Conservation (phyloP, 2,329 filamentous ascomycete genomes). For the Alternaria alternata region DNA sequence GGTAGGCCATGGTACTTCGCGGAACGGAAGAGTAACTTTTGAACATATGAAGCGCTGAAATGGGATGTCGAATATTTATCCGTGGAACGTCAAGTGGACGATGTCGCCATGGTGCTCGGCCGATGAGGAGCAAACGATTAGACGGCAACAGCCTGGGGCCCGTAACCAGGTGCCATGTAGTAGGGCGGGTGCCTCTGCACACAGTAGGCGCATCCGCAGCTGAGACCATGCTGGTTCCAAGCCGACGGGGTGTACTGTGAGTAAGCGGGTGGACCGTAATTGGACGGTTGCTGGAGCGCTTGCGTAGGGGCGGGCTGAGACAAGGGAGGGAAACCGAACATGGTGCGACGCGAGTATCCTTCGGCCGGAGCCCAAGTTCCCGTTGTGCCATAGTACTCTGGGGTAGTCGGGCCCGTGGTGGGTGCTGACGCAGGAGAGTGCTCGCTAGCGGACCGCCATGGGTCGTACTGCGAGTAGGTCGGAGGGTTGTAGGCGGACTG, state of each 20-base stretch:
- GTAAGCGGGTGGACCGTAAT: constrained; percentile 47
- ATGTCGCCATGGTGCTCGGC: constrained; percentile 4
- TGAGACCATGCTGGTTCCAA: constrained; percentile 50
- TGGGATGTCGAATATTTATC: constrained; percentile 38
- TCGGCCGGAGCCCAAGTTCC: constrained; percentile 58
- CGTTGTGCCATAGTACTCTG: constrained; percentile 60
- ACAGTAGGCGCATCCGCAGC: constrained; percentile 51
- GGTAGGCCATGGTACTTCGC: constrained; percentile 20
- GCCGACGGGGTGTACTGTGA: constrained; percentile 47
- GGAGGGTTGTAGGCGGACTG: constrained; percentile 49
- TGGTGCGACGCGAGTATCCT: constrained; percentile 53
- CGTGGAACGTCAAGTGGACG: constrained; percentile 19
- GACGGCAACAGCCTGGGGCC: constrained; percentile 50
- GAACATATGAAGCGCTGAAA: constrained; percentile 45
- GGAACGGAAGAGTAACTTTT: constrained; percentile 42
- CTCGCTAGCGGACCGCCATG: constrained; percentile 54
- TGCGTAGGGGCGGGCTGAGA: constrained; percentile 45
- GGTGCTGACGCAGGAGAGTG: constrained; percentile 63
- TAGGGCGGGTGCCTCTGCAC: constrained; percentile 49
- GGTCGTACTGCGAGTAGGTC: constrained; percentile 51
- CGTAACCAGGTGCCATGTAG: constrained; percentile 51
- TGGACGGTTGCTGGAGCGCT: constrained; percentile 55
- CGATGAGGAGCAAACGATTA: constrained; percentile 16
- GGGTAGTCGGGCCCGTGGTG: constrained; percentile 62
- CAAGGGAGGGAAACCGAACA: constrained; percentile 51